Percentiles rank a stretch among this genome's conserved stretches.
Evolutionary conservation across 305 asterid species (phyloP).

Genomic region (Plantago coronopus): DNA sequence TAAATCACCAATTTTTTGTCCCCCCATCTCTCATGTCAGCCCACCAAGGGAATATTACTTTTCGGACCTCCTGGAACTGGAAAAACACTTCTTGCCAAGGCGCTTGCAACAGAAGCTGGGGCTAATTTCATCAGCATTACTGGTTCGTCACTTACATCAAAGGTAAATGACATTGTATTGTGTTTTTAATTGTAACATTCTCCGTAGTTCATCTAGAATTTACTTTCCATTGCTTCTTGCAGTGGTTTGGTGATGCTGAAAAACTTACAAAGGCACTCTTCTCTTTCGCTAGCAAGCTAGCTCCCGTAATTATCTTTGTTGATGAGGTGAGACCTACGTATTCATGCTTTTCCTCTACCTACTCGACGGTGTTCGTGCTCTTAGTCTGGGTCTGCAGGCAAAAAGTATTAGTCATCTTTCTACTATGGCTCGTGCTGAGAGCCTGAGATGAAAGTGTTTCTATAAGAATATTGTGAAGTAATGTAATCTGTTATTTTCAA

Average conservation of each 20-base stretch:
- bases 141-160: conserved; percentile 95
- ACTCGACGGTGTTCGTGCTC: no score
- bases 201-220: neutral
- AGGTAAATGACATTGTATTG: no score
- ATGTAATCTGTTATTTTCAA: no score
- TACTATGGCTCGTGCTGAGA: no score
- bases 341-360: conserved; percentile 14
- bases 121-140: conserved; percentile 95
- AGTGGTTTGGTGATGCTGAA: conserved; percentile 99
- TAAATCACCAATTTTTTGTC: neutral
- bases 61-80: conserved; percentile 99
- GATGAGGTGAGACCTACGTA: conserved; percentile 70
- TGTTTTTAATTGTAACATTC: neutral
- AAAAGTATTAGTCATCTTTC: no score
- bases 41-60: conserved; percentile 96
- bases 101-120: conserved; percentile 98
- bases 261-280: conserved; percentile 92
- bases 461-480: no score
- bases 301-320: conserved; percentile 92
- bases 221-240: conserved; percentile 37
- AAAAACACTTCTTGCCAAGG: conserved; percentile 95
- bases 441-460: no score
- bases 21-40: conserved; percentile 39
- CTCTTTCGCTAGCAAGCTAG: conserved; percentile 94
- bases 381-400: no score